Evolutionary conservation across 331 rosid species (phyloP).

Genomic region (Malus hybrid): DNA sequence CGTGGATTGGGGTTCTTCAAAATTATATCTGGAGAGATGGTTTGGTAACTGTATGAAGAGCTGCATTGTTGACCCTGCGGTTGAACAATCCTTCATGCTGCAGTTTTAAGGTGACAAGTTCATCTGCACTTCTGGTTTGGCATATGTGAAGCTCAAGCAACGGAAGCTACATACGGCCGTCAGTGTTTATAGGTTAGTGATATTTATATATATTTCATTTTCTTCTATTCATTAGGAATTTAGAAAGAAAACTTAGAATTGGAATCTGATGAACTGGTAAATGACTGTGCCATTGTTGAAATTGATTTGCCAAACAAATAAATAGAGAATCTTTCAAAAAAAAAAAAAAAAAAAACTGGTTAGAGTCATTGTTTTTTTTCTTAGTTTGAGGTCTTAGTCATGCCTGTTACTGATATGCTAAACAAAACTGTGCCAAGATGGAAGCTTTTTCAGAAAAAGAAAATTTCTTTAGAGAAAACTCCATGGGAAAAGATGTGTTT

Average conservation of each 20-base stretch:
- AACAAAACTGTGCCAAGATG: neutral
- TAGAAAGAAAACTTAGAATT: neutral
- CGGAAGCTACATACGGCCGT: neutral
- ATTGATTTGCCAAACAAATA: neutral
- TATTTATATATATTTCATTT: neutral
- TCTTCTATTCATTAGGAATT: neutral
- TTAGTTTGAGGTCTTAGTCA: neutral
- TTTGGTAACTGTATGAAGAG: neutral
- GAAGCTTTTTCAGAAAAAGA: neutral
- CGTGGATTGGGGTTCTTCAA: neutral
- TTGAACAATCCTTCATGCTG: neutral
- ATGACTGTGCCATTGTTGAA: neutral
- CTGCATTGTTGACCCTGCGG: neutral
- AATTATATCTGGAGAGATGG: neutral
- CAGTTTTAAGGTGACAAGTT: neutral
- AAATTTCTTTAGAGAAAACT: neutral
- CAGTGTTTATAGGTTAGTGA: neutral
- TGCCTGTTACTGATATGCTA: neutral
- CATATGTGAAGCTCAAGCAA: neutral
- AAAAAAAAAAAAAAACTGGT: neutral
- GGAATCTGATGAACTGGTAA: neutral
- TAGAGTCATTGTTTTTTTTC: neutral
- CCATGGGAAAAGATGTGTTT: neutral
- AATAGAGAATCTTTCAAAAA: neutral
- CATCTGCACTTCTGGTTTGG: neutral